Conservation (phyloP, 129 eudicot species). For the Artemisia tridentata region DNA sequence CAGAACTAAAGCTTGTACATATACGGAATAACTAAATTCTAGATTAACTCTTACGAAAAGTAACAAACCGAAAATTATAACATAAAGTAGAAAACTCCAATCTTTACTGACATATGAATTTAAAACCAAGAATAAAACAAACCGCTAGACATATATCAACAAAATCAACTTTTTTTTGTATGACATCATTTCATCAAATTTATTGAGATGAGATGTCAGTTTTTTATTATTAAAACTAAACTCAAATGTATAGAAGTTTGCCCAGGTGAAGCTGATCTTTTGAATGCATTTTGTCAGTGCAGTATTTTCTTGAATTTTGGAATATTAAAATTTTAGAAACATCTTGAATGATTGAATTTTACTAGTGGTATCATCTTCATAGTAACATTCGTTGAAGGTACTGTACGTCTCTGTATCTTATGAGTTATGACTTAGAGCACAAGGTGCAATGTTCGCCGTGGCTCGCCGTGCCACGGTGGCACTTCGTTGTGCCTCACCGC, state of each 20-base stretch:
- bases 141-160: not conserved
- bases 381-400: slow-evolving; percentile 34
- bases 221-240: not conserved
- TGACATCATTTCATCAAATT: not conserved
- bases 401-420: not conserved
- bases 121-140: not conserved
- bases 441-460: no score
- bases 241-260: slow-evolving; percentile 12
- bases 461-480: no score
- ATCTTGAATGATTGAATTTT: not conserved
- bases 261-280: slow-evolving; percentile 19
- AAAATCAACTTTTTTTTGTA: not conserved
- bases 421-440: slow-evolving; percentile 1
- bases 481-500: no score
- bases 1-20: no score
- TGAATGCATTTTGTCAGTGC: slow-evolving; percentile 19
- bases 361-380: slow-evolving; percentile 2
- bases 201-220: not conserved
- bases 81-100: no score
- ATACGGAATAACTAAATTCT: no score
- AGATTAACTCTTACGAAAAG: no score
- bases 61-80: no score
- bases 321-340: not conserved
- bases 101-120: not conserved
- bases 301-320: slow-evolving; percentile 25